These are phyloP conservation scores for Plenodomus lindquistii DNA, from an alignment of 2,329 filamentous ascomycete species.

Conservation along the genomic window DNA sequence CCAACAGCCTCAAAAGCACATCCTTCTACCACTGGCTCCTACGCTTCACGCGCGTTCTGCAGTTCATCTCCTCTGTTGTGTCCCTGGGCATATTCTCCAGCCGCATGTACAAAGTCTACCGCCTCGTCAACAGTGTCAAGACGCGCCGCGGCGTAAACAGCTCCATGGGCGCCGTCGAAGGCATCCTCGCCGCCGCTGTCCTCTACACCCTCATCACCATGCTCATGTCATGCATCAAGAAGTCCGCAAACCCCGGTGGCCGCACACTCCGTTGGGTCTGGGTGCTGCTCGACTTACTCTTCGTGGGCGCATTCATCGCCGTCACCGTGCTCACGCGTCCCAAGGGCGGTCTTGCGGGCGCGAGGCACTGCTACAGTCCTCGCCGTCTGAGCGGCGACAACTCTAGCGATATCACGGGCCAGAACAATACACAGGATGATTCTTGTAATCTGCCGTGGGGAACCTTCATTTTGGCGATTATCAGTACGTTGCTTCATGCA, in stretches of 20 bases:
- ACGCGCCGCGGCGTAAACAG: slow-evolving; percentile 29
- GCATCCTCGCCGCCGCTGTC: slow-evolving; percentile 51
- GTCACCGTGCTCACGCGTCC: slow-evolving; percentile 49
- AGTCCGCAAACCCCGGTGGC: slow-evolving; percentile 31
- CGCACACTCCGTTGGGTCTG: slow-evolving; percentile 46
- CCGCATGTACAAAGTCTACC: slow-evolving; percentile 48
- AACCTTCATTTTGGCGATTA: slow-evolving; percentile 50
- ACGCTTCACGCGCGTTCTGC: slow-evolving; percentile 46
- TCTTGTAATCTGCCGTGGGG: slow-evolving; percentile 50
- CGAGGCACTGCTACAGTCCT: slow-evolving; percentile 36
- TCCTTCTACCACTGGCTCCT: slow-evolving; percentile 37
- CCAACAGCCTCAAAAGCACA: slow-evolving; percentile 23
- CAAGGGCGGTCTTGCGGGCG: slow-evolving; percentile 39
- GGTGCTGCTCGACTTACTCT: slow-evolving; percentile 44
- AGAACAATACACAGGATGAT: slow-evolving; percentile 20
- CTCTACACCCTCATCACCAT: slow-evolving; percentile 49
- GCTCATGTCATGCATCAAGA: slow-evolving; percentile 41
- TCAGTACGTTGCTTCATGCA: slow-evolving; percentile 52
- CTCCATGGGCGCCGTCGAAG: slow-evolving; percentile 49
- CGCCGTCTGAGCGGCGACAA: slow-evolving; percentile 4
- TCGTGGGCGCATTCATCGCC: slow-evolving; percentile 50
- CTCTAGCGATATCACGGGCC: slow-evolving; percentile 12
- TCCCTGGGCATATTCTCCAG: slow-evolving; percentile 51
- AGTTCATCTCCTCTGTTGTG: slow-evolving; percentile 50
- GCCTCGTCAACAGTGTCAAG: slow-evolving; percentile 41